phyloP scores from a whole-genome alignment of 1,284 basidiomycete species.

The Coniophora puteana region DNA sequence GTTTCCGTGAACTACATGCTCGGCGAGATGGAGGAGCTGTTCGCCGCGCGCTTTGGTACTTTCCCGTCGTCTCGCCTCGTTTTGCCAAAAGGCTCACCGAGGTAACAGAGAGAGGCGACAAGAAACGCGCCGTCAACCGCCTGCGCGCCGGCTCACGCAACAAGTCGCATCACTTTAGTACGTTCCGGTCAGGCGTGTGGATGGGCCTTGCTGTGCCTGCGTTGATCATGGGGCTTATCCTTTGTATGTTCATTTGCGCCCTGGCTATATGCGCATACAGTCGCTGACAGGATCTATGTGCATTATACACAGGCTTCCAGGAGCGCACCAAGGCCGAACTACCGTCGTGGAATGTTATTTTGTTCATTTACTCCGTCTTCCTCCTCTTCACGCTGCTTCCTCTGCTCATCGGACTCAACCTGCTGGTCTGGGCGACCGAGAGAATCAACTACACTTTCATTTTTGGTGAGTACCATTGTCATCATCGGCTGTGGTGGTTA shows the following conservation, averaged over 20 bases:
- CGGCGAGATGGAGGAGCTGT: slow-evolving; percentile 71
- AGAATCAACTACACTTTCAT: slow-evolving; percentile 92
- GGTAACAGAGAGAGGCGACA: slow-evolving; percentile 73
- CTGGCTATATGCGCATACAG: slow-evolving; percentile 2
- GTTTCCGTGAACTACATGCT: slow-evolving; percentile 64
- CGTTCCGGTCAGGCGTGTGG: slow-evolving; percentile 72
- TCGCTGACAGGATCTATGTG: slow-evolving; percentile 1
- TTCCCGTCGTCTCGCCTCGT: slow-evolving; percentile 3
- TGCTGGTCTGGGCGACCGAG: slow-evolving; percentile 72
- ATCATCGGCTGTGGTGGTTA: not conserved
- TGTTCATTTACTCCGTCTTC: slow-evolving; percentile 81
- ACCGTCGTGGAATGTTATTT: slow-evolving; percentile 69
- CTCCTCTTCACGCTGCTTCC: slow-evolving; percentile 77
- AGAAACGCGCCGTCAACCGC: slow-evolving; percentile 71
- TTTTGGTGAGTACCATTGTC: slow-evolving; percentile 53
- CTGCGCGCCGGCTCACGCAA: slow-evolving; percentile 56
- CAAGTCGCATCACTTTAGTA: slow-evolving; percentile 74
- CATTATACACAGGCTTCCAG: slow-evolving; percentile 50
- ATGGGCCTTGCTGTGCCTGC: slow-evolving; percentile 83
- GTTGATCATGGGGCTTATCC: slow-evolving; percentile 62
- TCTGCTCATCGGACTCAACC: slow-evolving; percentile 77
- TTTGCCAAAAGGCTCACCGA: not conserved
- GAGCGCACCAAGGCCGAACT: slow-evolving; percentile 53
- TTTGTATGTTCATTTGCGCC: slow-evolving; percentile 44
- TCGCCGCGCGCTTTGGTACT: slow-evolving; percentile 73